These are phyloP conservation scores for Triticum timopheevii DNA, from an alignment of 176 grass and related monocot genomes.

Conservation along the genomic window DNA sequence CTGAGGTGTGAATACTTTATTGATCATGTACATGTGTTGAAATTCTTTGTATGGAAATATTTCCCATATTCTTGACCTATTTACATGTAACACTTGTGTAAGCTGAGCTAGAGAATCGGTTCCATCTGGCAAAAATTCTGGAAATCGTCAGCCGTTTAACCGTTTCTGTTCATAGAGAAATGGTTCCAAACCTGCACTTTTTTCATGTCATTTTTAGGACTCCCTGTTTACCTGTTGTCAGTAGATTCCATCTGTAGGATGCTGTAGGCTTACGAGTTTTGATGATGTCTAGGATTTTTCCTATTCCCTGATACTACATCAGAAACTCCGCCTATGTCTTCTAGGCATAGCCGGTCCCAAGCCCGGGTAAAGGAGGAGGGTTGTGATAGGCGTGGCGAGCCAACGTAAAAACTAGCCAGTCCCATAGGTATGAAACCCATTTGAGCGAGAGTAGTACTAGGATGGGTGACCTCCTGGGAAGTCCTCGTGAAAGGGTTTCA, in stretches of 20 bases:
- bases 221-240: neutral
- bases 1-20: conserved; percentile 62
- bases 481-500: too few species aligned
- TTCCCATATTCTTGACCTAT: neutral
- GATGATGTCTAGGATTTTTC: neutral
- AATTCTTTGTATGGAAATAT: neutral
- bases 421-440: too few species aligned
- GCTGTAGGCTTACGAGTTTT: neutral
- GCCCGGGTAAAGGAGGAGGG: too few species aligned
- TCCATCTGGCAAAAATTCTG: neutral
- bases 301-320: neutral
- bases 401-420: too few species aligned
- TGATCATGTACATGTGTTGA: neutral
- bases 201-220: neutral
- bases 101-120: neutral
- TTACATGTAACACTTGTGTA: neutral
- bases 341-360: too few species aligned
- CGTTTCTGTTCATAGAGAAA: neutral
- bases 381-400: too few species aligned
- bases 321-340: too few species aligned
- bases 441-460: too few species aligned
- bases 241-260: neutral
- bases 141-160: too few species aligned
- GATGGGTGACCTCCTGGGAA: too few species aligned
- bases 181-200: neutral